Base-by-base conservation (phyloP, 129 eudicot species). In the Lactuca sativa region DNA sequence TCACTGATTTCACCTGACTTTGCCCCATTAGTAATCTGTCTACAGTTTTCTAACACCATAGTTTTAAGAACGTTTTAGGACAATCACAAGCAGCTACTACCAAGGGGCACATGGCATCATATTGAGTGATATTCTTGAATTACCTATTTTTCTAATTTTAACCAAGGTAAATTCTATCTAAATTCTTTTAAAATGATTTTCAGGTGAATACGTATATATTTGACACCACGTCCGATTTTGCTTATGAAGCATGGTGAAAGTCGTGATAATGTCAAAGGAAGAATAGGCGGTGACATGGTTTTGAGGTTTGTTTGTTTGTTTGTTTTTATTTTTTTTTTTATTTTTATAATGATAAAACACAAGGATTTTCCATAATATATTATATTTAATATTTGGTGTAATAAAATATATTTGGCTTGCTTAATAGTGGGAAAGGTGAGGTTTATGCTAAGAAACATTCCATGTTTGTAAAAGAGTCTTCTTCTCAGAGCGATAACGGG, bases 211-310 rank as follows among this genome's bases (percentile, higher is more conserved):
- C 95, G 11, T 93, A 90, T 25, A 25, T 25, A 25, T 81, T 73
- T 95, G 73, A 87, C 96, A 15, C 97, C 99, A 4, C 95, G 97
- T 62, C 99, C 99, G 49, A 95, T 95, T 68, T 80, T 90, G 73
- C 95, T 90, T 58, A 89, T 95, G 2, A 83, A 95, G 81, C 97
- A 93, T 84, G 97, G 97, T 59, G 93, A 95, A 82, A 95, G 97
- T 83, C 82, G 79, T 16, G 86, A 85, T 69, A 90, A 95, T 73
- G 99, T 95, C 52, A 84, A 95, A 82, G 97, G 90, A 71, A 81
- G 97, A 83, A 90, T 93, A 71, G 97, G 99, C 14, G 99, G 99
- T 71, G 99, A 95, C 80, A 78, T 93, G 69, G 96, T 65, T 75
- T 18, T 87, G 67, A 90, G 97, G 97, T 92, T 76, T 71, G 57